phyloP scores from a whole-genome alignment of 768 basidiomycete species.

The Grammothele lineata region DNA sequence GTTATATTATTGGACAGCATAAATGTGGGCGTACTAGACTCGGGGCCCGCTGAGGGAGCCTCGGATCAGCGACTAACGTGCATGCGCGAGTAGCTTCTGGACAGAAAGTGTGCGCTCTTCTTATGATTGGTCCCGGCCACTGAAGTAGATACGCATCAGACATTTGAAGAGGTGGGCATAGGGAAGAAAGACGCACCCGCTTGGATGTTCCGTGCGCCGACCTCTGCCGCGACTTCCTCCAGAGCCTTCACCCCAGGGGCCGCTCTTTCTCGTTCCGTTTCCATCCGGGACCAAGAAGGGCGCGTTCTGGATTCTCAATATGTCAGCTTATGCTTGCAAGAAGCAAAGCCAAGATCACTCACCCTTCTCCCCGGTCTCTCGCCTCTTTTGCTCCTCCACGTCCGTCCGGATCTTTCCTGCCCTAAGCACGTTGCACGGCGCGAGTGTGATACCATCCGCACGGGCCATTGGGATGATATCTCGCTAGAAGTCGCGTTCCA shows the following conservation, averaged over 20 bases:
- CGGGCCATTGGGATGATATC: constrained; percentile 33
- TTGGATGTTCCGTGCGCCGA: constrained; percentile 27
- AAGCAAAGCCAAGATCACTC: too few relatives aligned
- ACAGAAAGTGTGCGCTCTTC: too few relatives aligned
- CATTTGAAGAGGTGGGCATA: constrained; percentile 5
- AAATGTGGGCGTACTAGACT: too few relatives aligned
- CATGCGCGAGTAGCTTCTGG: too few relatives aligned
- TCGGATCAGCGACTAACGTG: too few relatives aligned
- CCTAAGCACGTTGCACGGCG: constrained; percentile 36
- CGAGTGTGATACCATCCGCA: constrained; percentile 26
- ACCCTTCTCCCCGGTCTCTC: constrained; percentile 23
- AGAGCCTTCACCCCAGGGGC: constrained; percentile 30
- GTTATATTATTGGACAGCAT: too few relatives aligned
- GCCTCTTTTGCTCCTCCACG: constrained; percentile 27
- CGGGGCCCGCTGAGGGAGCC: too few relatives aligned
- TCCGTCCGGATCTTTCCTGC: constrained; percentile 34
- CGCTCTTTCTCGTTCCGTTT: constrained; percentile 32
- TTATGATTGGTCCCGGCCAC: too few relatives aligned
- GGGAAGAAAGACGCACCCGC: neutral
- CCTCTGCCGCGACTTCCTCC: constrained; percentile 36
- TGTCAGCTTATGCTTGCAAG: too few relatives aligned
- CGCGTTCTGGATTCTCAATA: too few relatives aligned
- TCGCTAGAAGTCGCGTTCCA: constrained; percentile 35
- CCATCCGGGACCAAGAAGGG: constrained; percentile 22
- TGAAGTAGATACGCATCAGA: constrained; percentile 16